These are phyloP conservation scores for Clitopilus passeckerianus DNA, from an alignment of 768 basidiomycete genomes.

Conservation along the genomic window DNA sequence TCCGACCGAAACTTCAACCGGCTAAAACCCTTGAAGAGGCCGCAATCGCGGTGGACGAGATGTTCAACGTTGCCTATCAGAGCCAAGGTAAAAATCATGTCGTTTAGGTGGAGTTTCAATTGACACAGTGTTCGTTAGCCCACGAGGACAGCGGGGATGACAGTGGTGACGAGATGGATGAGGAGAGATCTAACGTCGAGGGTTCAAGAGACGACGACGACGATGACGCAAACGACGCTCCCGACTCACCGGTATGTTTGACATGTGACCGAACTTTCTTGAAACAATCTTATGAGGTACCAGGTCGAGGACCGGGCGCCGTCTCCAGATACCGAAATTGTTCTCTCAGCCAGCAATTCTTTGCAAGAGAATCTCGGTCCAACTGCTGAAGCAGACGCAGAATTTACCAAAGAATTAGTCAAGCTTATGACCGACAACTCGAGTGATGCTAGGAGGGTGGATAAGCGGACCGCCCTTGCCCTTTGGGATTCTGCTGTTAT, in stretches of 20 bases:
- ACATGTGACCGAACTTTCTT: not conserved
- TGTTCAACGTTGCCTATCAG: slow-evolving; percentile 69
- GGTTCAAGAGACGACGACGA: slow-evolving; percentile 54
- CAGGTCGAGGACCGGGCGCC: slow-evolving; percentile 67
- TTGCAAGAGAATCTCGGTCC: slow-evolving; percentile 73
- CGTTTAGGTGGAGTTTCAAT: not conserved
- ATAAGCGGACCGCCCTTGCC: slow-evolving; percentile 81
- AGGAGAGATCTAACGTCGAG: slow-evolving; percentile 25
- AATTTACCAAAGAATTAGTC: slow-evolving; percentile 93
- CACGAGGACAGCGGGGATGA: slow-evolving; percentile 59
- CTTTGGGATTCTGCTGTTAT: slow-evolving; percentile 88
- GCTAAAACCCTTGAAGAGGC: slow-evolving; percentile 82
- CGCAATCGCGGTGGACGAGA: slow-evolving; percentile 83
- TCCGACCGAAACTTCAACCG: slow-evolving; percentile 76
- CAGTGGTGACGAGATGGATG: slow-evolving; percentile 62
- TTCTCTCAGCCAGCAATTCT: slow-evolving; percentile 52
- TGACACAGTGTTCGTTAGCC: slow-evolving; percentile 8
- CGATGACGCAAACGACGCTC: slow-evolving; percentile 53
- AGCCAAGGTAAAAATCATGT: slow-evolving; percentile 42
- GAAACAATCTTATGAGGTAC: not conserved
- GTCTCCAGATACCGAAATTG: slow-evolving; percentile 78
- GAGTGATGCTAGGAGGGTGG: slow-evolving; percentile 76
- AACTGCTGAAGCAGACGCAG: slow-evolving; percentile 85
- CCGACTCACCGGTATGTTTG: slow-evolving; percentile 49
- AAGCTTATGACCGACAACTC: slow-evolving; percentile 91